These are phyloP conservation scores for Rubroboletus pulcherrimus DNA, from an alignment of 768 basidiomycete species.

Conservation along the genomic window DNA sequence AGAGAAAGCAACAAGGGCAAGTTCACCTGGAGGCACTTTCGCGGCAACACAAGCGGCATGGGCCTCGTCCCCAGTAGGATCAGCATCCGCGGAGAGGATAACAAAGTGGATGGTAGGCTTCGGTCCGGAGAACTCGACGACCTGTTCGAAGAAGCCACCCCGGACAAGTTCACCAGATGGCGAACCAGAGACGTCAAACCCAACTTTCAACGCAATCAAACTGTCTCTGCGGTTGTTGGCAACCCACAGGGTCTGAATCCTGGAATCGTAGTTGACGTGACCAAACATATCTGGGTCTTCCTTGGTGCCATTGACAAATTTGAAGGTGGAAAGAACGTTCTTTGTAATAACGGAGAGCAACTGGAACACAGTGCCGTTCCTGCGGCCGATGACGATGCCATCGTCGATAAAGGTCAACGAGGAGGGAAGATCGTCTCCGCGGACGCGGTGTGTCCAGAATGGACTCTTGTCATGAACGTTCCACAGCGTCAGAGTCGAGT, in stretches of 20 bases:
- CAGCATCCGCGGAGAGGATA: constrained; percentile 79
- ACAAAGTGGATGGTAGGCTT: constrained; percentile 89
- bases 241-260: constrained; percentile 85
- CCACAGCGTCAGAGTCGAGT: constrained; percentile 80
- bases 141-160: constrained; percentile 72
- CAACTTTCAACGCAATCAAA: constrained; percentile 75
- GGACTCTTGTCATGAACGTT: constrained; percentile 73
- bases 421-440: constrained; percentile 77
- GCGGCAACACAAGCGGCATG: constrained; percentile 82
- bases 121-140: constrained; percentile 77
- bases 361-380: constrained; percentile 82
- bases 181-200: constrained; percentile 56
- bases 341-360: constrained; percentile 73
- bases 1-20: constrained; percentile 81
- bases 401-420: constrained; percentile 83
- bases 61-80: constrained; percentile 78
- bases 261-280: constrained; percentile 78
- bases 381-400: constrained; percentile 81
- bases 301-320: constrained; percentile 63
- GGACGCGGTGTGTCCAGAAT: constrained; percentile 72
- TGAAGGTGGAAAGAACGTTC: constrained; percentile 71
- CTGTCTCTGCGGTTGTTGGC: constrained; percentile 84
- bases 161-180: constrained; percentile 58
- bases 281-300: constrained; percentile 88
- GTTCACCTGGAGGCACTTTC: constrained; percentile 68